Percentiles rank a stretch among this genome's conserved stretches.
Evolutionary conservation across 352 stramenopile species (phyloP).

Genomic region (Globisporangium recalcitrans): DNA sequence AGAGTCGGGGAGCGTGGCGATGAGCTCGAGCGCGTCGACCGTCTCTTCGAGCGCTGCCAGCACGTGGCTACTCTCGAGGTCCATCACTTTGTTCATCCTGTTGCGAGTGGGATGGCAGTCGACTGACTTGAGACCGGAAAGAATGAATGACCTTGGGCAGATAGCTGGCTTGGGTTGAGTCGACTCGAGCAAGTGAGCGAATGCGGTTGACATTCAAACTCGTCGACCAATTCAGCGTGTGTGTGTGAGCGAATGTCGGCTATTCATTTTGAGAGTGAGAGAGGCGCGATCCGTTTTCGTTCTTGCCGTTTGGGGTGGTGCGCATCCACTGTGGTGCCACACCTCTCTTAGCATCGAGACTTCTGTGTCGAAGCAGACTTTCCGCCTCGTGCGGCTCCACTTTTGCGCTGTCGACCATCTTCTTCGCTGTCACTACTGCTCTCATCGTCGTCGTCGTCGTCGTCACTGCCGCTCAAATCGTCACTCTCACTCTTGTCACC

Average conservation of each 20-base stretch:
- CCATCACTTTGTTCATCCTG: slow-evolving; percentile 25
- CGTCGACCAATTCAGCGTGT: background rate
- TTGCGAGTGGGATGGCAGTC: background rate
- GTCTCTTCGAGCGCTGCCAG: slow-evolving; percentile 31
- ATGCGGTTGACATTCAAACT: background rate
- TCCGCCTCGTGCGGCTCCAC: background rate
- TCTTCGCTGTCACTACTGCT: background rate
- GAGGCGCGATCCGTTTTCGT: background rate
- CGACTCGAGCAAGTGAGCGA: background rate
- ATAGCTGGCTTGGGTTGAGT: background rate
- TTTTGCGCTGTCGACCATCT: background rate
- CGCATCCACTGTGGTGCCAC: background rate
- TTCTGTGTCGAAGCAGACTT: background rate
- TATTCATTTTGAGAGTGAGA: background rate
- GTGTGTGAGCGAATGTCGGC: background rate
- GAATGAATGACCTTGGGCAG: background rate
- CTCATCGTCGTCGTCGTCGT: background rate
- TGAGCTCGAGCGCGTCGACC: slow-evolving; percentile 28
- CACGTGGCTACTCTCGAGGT: slow-evolving; percentile 31
- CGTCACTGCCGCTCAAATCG: slow-evolving; percentile 7
- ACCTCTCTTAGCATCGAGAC: background rate
- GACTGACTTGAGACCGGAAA: background rate
- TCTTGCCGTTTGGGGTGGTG: background rate
- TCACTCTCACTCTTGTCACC: slow-evolving; percentile 15
- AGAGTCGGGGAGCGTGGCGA: slow-evolving; percentile 22